Percentiles rank a stretch among this genome's conserved stretches.
phyloP scores from a whole-genome alignment of 352 stramenopile genomes.

The Globisporangium emineosum region DNA sequence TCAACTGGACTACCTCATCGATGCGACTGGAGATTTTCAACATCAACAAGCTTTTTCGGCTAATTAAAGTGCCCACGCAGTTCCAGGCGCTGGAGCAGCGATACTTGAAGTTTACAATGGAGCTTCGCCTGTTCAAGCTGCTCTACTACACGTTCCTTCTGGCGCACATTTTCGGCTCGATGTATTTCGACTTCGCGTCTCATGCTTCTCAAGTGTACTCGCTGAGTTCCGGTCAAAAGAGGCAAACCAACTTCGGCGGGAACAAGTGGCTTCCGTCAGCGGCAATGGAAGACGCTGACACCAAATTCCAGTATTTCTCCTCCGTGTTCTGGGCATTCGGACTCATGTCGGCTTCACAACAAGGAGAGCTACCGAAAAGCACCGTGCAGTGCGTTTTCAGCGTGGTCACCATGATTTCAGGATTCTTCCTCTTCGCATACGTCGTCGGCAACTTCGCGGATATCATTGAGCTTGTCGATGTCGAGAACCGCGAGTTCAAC shows the following conservation, averaged over 20 bases:
- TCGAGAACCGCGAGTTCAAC: constrained; percentile 50
- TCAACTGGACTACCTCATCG: constrained; percentile 29
- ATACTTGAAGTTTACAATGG: constrained; percentile 38
- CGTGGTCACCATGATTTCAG: constrained; percentile 35
- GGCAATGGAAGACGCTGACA: background rate
- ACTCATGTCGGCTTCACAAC: constrained; percentile 38
- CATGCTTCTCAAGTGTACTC: constrained; percentile 29
- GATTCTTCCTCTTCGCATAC: constrained; percentile 49
- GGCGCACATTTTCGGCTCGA: constrained; percentile 46
- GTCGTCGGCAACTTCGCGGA: constrained; percentile 47
- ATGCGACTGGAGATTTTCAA: constrained; percentile 39
- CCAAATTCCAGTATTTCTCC: constrained; percentile 28
- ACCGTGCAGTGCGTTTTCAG: constrained; percentile 33
- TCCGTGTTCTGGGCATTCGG: constrained; percentile 44
- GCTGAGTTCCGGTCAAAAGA: background rate
- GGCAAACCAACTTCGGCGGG: constrained; percentile 30
- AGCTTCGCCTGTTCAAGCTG: constrained; percentile 51
- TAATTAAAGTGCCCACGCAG: constrained; percentile 46
- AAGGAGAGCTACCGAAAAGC: constrained; percentile 34
- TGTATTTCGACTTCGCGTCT: constrained; percentile 54
- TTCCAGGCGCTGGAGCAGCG: constrained; percentile 39
- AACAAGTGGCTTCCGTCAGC: constrained; percentile 36
- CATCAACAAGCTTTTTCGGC: constrained; percentile 47
- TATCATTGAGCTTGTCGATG: constrained; percentile 40
- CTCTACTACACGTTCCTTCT: constrained; percentile 55